These are phyloP conservation scores for Pleurotus cornucopiae DNA, from an alignment of 768 basidiomycete genomes.

Conservation along the genomic window DNA sequence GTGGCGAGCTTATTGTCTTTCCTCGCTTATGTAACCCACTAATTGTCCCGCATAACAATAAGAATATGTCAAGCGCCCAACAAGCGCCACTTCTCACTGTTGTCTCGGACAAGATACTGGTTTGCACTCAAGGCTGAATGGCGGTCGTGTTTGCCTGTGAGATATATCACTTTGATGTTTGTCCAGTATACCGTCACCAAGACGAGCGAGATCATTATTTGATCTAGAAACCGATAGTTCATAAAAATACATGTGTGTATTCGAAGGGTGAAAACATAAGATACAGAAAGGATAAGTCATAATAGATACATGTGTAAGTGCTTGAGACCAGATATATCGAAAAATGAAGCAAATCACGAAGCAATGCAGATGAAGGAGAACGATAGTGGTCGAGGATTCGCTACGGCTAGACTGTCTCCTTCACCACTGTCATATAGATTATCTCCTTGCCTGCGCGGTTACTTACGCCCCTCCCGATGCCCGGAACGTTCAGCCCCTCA, in stretches of 20 bases:
- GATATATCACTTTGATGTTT: too few species aligned
- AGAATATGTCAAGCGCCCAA: conserved; percentile 2
- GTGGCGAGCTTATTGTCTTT: conserved; percentile 7
- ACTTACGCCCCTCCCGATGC: conserved; percentile 21
- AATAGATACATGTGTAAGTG: neutral
- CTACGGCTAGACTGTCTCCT: conserved; percentile 19
- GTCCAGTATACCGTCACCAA: too few species aligned
- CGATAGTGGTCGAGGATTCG: neutral
- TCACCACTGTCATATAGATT: conserved; percentile 41
- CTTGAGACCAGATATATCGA: neutral
- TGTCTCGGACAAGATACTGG: too few species aligned
- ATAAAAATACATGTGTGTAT: conserved; percentile 7
- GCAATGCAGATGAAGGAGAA: neutral
- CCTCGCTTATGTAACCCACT: conserved; percentile 1
- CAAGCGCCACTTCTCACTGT: neutral
- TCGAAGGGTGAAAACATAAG: neutral
- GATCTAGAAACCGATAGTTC: neutral
- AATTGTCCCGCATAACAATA: conserved; percentile 1
- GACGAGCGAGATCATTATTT: too few species aligned
- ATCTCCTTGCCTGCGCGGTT: conserved; percentile 20
- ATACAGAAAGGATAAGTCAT: conserved; percentile 1
- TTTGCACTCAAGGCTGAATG: too few species aligned
- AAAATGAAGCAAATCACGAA: neutral
- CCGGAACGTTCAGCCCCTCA: conserved; percentile 8
- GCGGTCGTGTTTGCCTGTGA: too few species aligned